Base-by-base conservation (phyloP, 129 eudicot species). In the Dittrichia graveolens region DNA sequence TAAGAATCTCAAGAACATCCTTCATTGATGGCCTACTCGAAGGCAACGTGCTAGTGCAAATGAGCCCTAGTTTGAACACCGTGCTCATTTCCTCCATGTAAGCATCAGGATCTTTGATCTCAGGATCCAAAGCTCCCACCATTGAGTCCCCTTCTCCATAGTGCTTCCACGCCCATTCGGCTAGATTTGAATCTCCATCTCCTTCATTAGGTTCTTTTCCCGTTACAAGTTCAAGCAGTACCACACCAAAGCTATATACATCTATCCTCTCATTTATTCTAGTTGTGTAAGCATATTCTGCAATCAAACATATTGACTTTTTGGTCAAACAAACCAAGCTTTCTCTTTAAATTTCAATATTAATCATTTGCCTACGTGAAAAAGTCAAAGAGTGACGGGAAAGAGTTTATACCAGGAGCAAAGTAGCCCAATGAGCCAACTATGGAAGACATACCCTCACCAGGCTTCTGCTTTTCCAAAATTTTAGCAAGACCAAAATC, bases 131-230 rank as follows among this genome's bases (percentile, higher is more conserved):
- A 0, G 72, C 75, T 34, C 85, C 88, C 0, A 8, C 74, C n/a
- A 89, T 38, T 0, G 89, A 61, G n/a, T 87, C 84, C 8, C 84
- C 86, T 37, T 89, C 88, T 44, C 79, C 81, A 40, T 81, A 80
- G 61, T 85, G 86, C 75, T 68, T 81, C 98, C 98, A 92, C 40
- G 96, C 89, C 98, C 98, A 92, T 65, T 89, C 96, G 15, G 92
- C 92, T 0, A 92, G 88, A 75, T 77, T 83, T 45, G 60, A 72
- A 62, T 89, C 63, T 31, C 79, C 86, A 12, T 76, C 86, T 67
- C 94, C 96, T 9, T 62, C 79, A 14, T 79, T 81, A 12, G 98
- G 81, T 71, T 92, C 85, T 83, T 77, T 83, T 63, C 98, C 96
- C 0, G 98, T 92, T 65, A 87, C 88, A 16, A 92, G 87, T 44